Evolutionary conservation across 768 basidiomycete species (phyloP).

Genomic region (Boletus pseudopeckii): DNA sequence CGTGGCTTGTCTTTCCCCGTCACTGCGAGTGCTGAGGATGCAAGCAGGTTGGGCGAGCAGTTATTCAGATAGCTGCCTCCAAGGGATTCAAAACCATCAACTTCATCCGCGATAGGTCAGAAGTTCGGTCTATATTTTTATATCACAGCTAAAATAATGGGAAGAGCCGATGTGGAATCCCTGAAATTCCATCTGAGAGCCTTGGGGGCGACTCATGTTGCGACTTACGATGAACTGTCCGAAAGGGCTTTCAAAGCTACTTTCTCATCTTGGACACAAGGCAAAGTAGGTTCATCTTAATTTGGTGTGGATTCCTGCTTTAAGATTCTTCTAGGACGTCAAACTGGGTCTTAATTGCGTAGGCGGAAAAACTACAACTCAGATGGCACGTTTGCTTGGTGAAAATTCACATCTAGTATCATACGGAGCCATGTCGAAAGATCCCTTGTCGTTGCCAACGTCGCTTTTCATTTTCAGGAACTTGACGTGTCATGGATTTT

Average conservation of each 20-base stretch:
- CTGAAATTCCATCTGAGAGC: conserved; percentile 48
- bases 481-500: conserved; percentile 71
- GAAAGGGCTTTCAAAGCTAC: conserved; percentile 52
- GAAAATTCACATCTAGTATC: conserved; percentile 72
- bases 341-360: conserved; percentile 55
- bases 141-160: neutral
- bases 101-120: conserved; percentile 68
- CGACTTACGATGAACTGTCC: conserved; percentile 71
- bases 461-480: conserved; percentile 85
- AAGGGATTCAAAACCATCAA: conserved; percentile 76
- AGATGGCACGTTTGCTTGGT: conserved; percentile 68
- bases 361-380: conserved; percentile 62
- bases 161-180: conserved; percentile 50
- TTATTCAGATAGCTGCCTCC: conserved; percentile 80
- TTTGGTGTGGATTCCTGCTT: conserved; percentile 6
- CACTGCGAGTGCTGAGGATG: neutral
- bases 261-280: conserved; percentile 62
- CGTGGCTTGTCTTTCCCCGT: conserved; percentile 1
- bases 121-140: neutral
- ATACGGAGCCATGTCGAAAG: conserved; percentile 89
- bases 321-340: conserved; percentile 31
- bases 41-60: conserved; percentile 72
- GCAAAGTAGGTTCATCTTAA: conserved; percentile 42
- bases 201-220: conserved; percentile 73
- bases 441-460: conserved; percentile 72